phyloP scores from a whole-genome alignment of 2,329 filamentous ascomycete species.

The Gnomoniopsis sp. region DNA sequence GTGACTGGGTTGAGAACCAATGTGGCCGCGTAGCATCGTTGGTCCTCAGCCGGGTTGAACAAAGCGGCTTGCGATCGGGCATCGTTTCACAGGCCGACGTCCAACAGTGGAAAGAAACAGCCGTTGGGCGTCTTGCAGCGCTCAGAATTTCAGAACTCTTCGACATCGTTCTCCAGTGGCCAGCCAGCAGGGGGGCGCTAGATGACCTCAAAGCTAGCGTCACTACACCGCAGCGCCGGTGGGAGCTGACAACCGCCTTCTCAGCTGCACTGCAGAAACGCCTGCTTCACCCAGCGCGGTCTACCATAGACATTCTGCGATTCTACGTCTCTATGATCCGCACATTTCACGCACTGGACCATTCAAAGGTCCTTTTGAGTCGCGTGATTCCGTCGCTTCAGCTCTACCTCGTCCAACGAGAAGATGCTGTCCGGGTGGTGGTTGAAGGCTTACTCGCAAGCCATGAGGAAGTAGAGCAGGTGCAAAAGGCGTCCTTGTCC shows the following conservation, averaged over 20 bases:
- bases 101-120: slow-evolving; percentile 68
- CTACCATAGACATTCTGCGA: slow-evolving; percentile 71
- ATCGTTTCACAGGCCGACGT: slow-evolving; percentile 53
- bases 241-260: slow-evolving; percentile 69
- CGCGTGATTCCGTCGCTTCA: slow-evolving; percentile 71
- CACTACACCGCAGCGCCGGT: slow-evolving; percentile 63
- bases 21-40: slow-evolving; percentile 64
- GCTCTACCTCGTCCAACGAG: slow-evolving; percentile 68
- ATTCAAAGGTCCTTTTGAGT: slow-evolving; percentile 73
- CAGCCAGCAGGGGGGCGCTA: slow-evolving; percentile 65
- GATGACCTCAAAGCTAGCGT: slow-evolving; percentile 71
- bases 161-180: slow-evolving; percentile 76
- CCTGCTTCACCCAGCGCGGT: slow-evolving; percentile 71
- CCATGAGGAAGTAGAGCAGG: slow-evolving; percentile 42
- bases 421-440: slow-evolving; percentile 75
- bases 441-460: slow-evolving; percentile 70
- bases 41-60: slow-evolving; percentile 48
- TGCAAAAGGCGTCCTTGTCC: slow-evolving; percentile 16
- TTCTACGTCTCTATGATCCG: slow-evolving; percentile 78
- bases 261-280: slow-evolving; percentile 61
- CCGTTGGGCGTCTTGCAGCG: slow-evolving; percentile 63
- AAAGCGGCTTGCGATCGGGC: slow-evolving; percentile 29
- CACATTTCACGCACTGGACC: slow-evolving; percentile 71
- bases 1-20: slow-evolving; percentile 64
- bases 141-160: slow-evolving; percentile 71